Base-by-base conservation (phyloP, 306 rosid species). In the Acacia crassicarpa region DNA sequence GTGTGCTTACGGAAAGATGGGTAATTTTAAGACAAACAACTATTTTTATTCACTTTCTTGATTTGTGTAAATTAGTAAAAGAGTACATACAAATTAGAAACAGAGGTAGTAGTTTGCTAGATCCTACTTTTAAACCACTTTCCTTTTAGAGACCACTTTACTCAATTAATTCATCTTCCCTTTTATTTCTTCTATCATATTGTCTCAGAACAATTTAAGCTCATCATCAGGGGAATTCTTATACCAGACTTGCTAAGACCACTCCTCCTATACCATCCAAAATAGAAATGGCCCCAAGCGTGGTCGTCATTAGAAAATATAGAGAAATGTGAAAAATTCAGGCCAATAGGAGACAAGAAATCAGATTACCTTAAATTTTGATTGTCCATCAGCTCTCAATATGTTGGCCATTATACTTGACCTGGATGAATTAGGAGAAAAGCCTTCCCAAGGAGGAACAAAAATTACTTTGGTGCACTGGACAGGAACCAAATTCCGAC, bases 391-490 rank as follows among this genome's bases (percentile, higher is more conserved):
- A 61, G 79, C 82, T 83, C 87, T 97, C 84, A 83, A 82, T 76
- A 94, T 88, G 88, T 86, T 90, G 63, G 94, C 98, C 93, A 95
- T 95, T 75, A 95, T 89, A 89, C 99, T 95, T 77, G 94, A 91
- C 76, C 97, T 91, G 68, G 97, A 89, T 85, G 97, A 87, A 86
- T 93, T 95, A n/a, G 99, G 96, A 15, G 98, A 95, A 87, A 95
- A 93, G 87, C 99, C 99, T 71, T 95, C 99, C 98, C 99, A 95
- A 43, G 99, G 99, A 69, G 97, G 97, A 82, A 95, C 93, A 83
- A 95, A 95, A 56, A 95, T 93, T 79, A 92, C 87, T 85, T 92
- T 95, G 63, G 99, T 95, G 87, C 98, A 95, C 77, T 92, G 99
- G 77, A 95, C 95, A 38, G 98, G 98, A 83, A 89, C 89, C 72